Evolutionary conservation across 805 yeast genomes (phyloP).

Genomic region (Candida mattraensis): DNA sequence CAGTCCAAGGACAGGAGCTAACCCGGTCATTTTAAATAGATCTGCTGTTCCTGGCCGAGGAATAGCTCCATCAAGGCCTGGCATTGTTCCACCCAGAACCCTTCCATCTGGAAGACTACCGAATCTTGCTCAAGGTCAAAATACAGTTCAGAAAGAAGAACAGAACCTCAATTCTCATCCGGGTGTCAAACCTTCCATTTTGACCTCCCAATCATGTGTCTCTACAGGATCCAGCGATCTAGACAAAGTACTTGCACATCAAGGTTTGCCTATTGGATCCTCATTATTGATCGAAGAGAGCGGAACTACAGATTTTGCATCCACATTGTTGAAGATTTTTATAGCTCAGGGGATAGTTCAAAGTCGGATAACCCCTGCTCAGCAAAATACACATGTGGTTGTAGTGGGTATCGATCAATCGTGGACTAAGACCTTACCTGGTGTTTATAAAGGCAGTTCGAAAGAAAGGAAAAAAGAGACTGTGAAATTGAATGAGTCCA

Average conservation of each 20-base stretch:
- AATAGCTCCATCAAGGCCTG: not conserved
- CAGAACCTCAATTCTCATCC: conserved; percentile 38
- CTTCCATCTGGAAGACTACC: no score
- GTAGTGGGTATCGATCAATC: conserved; percentile 56
- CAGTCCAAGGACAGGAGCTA: no score
- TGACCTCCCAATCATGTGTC: conserved; percentile 70
- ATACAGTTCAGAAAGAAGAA: conserved; percentile 1
- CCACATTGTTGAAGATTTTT: conserved; percentile 65
- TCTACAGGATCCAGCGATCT: conserved; percentile 81
- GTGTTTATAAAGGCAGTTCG: conserved; percentile 66
- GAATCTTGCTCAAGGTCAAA: no score
- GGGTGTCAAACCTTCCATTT: conserved; percentile 72
- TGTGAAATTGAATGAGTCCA: conserved; percentile 56
- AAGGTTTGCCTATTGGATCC: conserved; percentile 80
- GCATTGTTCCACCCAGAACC: not conserved
- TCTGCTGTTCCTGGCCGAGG: conserved; percentile 25
- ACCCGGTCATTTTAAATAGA: no score
- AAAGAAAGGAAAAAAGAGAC: conserved; percentile 64
- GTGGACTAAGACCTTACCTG: conserved; percentile 77
- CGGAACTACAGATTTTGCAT: conserved; percentile 85
- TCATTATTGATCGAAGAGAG: conserved; percentile 74
- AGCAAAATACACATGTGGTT: conserved; percentile 56
- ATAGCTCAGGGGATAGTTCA: conserved; percentile 77
- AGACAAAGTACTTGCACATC: conserved; percentile 74
- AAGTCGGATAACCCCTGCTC: conserved; percentile 45